These are phyloP conservation scores for Nymphaea colorata DNA, from an alignment of 164 flowering plant genomes.

Conservation along the genomic window DNA sequence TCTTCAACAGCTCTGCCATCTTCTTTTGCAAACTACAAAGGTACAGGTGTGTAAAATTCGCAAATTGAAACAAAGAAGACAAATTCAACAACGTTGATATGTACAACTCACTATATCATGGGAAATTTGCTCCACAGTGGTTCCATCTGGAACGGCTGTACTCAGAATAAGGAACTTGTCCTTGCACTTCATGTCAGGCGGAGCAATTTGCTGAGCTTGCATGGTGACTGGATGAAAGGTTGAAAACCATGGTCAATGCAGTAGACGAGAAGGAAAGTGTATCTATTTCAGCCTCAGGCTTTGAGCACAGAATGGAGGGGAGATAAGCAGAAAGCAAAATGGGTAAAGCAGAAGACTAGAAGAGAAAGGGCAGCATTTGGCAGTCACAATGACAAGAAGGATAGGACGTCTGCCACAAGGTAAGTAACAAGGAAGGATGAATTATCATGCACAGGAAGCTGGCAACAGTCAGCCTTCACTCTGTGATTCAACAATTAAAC, in stretches of 20 bases:
- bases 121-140: conserved; percentile 39
- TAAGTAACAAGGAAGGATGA: too few relatives aligned
- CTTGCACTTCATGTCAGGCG: conserved; percentile 78
- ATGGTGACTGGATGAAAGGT: conserved; percentile 43
- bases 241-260: not conserved
- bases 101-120: conserved; percentile 47
- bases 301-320: too few relatives aligned
- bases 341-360: not conserved
- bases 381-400: not conserved
- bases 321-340: too few relatives aligned
- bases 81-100: not conserved
- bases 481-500: not conserved
- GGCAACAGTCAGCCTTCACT: not conserved
- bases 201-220: conserved; percentile 82
- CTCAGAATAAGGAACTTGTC: conserved; percentile 86
- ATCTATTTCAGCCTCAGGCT: too few relatives aligned
- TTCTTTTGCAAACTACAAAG: conserved; percentile 59
- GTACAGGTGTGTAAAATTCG: conserved; percentile 1
- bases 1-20: conserved; percentile 54
- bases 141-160: conserved; percentile 36
- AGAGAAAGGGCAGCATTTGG: not conserved
- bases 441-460: too few relatives aligned
- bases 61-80: not conserved
- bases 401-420: not conserved
- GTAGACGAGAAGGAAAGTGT: too few relatives aligned